Percentiles rank a stretch among this genome's conserved stretches.
phyloP scores from a whole-genome alignment of 305 asterid species.

The Fraxinus floribunda region DNA sequence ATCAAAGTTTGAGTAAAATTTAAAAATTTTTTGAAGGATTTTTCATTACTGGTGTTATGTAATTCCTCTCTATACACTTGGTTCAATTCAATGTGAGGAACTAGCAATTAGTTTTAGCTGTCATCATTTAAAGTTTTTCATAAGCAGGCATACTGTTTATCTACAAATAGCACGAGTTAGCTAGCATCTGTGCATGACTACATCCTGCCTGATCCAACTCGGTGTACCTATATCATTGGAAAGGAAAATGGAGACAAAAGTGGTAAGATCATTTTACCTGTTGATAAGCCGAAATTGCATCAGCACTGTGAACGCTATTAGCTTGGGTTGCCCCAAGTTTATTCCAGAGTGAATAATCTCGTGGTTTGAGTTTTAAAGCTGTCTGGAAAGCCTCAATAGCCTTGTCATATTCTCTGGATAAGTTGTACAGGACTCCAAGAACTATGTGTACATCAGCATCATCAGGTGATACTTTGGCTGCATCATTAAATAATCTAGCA shows the following conservation, averaged over 20 bases:
- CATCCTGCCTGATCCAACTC: conserved; percentile 21
- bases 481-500: conserved; percentile 75
- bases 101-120: conserved; percentile 11
- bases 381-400: conserved; percentile 96
- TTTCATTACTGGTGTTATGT: background rate
- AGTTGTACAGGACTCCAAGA: conserved; percentile 88
- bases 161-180: background rate
- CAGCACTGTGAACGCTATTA: conserved; percentile 94
- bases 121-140: conserved; percentile 4
- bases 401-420: conserved; percentile 86
- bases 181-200: conserved; percentile 4
- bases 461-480: conserved; percentile 90
- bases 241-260: conserved; percentile 3
- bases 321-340: conserved; percentile 99
- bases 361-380: conserved; percentile 91
- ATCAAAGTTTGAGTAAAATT: background rate
- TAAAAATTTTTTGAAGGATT: background rate
- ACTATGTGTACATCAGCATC: conserved; percentile 99
- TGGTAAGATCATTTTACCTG: conserved; percentile 47
- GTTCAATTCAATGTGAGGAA: conserved; percentile 14
- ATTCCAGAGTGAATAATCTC: conserved; percentile 99
- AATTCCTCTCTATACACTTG: conserved; percentile 9
- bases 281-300: conserved; percentile 94
- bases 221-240: background rate
- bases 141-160: conserved; percentile 2